Conservation (phyloP, 2,329 filamentous ascomycete species). For the Metarhizium guizhouense region DNA sequence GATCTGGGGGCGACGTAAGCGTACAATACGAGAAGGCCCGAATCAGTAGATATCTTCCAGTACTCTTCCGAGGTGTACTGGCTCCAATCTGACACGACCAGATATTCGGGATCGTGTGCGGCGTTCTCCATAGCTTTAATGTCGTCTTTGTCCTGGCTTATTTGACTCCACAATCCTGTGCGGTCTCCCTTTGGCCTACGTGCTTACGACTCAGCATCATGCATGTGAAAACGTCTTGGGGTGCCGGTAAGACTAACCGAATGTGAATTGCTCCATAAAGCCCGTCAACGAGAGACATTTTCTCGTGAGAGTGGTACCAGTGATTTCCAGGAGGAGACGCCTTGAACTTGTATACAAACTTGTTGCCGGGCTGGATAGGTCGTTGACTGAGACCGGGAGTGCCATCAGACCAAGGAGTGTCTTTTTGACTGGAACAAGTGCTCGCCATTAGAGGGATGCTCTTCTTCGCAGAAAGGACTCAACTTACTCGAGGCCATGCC, state of each 20-base stretch:
- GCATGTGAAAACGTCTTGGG: not conserved
- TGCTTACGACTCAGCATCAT: not conserved
- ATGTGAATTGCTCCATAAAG: not conserved
- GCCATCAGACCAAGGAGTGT: not conserved
- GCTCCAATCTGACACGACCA: conserved; percentile 8
- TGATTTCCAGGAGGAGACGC: not conserved
- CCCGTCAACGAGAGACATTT: not conserved
- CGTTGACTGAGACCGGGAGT: not conserved
- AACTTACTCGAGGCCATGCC: not conserved
- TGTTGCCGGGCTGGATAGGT: not conserved
- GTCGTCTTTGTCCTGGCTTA: not conserved
- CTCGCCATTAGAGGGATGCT: not conserved
- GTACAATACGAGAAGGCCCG: conserved; percentile 1
- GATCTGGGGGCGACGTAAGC: not conserved
- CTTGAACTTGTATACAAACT: not conserved
- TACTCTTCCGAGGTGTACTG: conserved; percentile 8
- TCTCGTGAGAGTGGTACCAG: not conserved
- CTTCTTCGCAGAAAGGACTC: not conserved
- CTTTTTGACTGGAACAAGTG: not conserved
- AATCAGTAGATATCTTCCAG: not conserved
- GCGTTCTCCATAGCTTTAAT: conserved; percentile 7
- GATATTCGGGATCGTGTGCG: not conserved
- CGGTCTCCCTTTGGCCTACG: not conserved
- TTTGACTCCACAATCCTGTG: not conserved
- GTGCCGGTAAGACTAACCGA: not conserved